Evolutionary conservation across 495 filamentous ascomycete species (phyloP).

Genomic region (Neurospora africana): DNA sequence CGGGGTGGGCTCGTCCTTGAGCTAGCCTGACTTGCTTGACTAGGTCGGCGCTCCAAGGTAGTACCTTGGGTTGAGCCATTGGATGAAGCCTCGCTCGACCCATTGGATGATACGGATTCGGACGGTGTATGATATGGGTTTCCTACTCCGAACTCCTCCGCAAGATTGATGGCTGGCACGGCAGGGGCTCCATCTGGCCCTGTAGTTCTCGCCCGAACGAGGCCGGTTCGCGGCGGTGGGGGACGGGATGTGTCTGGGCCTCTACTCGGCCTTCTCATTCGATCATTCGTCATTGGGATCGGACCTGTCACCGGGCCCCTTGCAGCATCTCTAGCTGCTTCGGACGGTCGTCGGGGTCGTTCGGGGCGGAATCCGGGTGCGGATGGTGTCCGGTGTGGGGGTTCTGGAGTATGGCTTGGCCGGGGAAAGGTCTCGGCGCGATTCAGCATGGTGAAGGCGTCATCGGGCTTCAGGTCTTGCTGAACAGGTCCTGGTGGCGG

Average conservation of each 20-base stretch:
- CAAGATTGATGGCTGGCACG: constrained; percentile 36
- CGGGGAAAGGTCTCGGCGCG: constrained; percentile 49
- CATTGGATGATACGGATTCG: constrained; percentile 58
- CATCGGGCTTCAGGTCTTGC: constrained; percentile 23
- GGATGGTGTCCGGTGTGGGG: constrained; percentile 35
- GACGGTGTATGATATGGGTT: constrained; percentile 54
- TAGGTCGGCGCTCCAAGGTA: constrained; percentile 32
- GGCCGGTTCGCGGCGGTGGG: constrained; percentile 38
- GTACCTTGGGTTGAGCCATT: not conserved
- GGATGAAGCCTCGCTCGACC: constrained; percentile 30
- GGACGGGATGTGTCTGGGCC: constrained; percentile 38
- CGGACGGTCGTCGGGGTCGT: constrained; percentile 24
- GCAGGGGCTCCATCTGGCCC: constrained; percentile 13
- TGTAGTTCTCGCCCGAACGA: constrained; percentile 22
- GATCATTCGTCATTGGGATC: constrained; percentile 14
- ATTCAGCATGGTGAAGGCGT: constrained; percentile 26
- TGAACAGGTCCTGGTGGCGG: not conserved
- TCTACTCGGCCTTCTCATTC: constrained; percentile 32
- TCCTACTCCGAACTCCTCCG: constrained; percentile 39
- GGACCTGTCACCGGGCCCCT: constrained; percentile 9
- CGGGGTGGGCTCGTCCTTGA: constrained; percentile 57
- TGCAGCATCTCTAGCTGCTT: constrained; percentile 8
- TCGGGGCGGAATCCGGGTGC: constrained; percentile 30
- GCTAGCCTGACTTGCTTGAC: constrained; percentile 58
- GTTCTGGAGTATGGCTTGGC: constrained; percentile 24